Base-by-base conservation (phyloP, 129 eudicot genomes). In the Solidago caesia region DNA sequence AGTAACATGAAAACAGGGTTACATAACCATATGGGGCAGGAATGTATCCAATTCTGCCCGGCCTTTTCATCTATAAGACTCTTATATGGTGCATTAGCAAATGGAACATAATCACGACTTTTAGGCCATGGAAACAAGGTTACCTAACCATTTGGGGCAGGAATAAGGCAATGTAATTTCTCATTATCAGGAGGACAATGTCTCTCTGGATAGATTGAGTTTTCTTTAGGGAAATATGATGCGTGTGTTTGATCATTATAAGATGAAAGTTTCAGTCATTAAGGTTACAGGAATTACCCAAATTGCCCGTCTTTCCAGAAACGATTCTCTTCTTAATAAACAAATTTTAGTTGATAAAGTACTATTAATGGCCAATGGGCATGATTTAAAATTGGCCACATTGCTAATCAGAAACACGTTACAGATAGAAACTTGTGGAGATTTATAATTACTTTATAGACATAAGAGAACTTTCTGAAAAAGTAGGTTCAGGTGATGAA, bases 111-210 rank as follows among this genome's bases (percentile, higher is more conserved):
- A 49, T 72, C 83, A 21, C 79, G 74, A 62, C 83, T 79, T 41
- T 73, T 73, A 13, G 79, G 78, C 83, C 83, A 79, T 29, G 56
- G 69, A 67, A 79, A 79, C 2, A 74, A 74, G 42, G 79, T 72
- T 14, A 9, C 83, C 10, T 79, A 64, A 53, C 78, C 83, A 68
- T 82, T 80, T 42, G 92, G 89, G 29, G 92, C 89, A 2, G 92
- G 92, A 67, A 87, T 75, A 65, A 87, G 87, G 16, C 92, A 87
- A 63, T 56, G 85, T 64, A 82, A 73, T 70, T 84, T 87, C 82
- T 84, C 85, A 5, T 73, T 67, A 26, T 78, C 78, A 8, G 70
- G 70, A 70, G 88, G 86, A 68, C 92, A 87, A 74, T 84, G 87
- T 53, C 88, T 74, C 51, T 84, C 83, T 66, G 70, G 56, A 58